Evolutionary conservation across 2,329 filamentous ascomycete species (phyloP), one percentile per base, ranked within the genome.

Genomic region (Colletotrichum theobromicola): DNA sequence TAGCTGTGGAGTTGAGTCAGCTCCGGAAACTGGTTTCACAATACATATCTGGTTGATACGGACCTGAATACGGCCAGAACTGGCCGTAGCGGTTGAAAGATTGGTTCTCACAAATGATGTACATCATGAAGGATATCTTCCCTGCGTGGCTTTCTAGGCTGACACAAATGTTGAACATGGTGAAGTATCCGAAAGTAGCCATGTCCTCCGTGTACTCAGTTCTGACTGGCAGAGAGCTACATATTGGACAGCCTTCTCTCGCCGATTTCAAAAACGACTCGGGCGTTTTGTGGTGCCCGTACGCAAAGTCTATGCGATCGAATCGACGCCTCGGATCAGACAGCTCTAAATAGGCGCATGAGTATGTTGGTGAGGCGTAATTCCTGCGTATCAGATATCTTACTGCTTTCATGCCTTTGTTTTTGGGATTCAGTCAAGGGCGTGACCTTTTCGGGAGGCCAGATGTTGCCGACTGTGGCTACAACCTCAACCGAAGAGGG

Each of bases 191-290:
- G 0, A 46, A 46, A 46, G 42, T 13, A 2, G 5, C 42, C 42
- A 46, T 13, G 21, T 4, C 1, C 42, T 46, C 42, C 18, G 42
- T 46, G 42, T 46, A 46, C 21, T 46, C n/a, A 46, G n/a, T 46
- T 1, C 1, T 46, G 0, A 46, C n/a, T 1, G 0, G 18, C 2
- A 46, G 42, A 3, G 9, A 21, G 1, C 42, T 46, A n/a, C 42
- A 46, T 21, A 46, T 21, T 7, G 0, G 1, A 10, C 42, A 46
- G 21, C 10, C n/a, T 46, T 13, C 42, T 46, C 0, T n/a, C 4
- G 5, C 42, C 1, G 42, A 46, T 46, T 46, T 0, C 4, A 2
- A 46, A 1, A 4, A 46, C 21, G 42, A 46, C 13, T 46, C n/a
- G 42, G 42, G 42, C 4, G 42, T 46, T 4, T 46, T 46, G 21